Base-by-base conservation (phyloP, 805 yeast genomes). In the Wickerhamomyces bisporus region DNA sequence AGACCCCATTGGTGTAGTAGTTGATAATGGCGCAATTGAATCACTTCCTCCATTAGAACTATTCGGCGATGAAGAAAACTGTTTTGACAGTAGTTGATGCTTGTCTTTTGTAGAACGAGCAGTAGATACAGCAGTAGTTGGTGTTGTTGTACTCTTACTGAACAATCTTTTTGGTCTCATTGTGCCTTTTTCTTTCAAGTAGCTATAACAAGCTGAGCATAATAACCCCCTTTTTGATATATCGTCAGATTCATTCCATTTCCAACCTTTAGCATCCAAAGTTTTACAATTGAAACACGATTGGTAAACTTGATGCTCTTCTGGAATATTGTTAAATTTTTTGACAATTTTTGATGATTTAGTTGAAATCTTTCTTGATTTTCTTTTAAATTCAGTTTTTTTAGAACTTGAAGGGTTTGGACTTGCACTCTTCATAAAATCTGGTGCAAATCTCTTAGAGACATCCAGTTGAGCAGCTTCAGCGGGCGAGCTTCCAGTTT, bases 381-480 rank as follows among this genome's bases (percentile, higher is more conserved):
- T 32, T 24, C 42, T 39, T 31, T 36, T 42, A 21, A 32, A 27
- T 19, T 35, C 38, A 21, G 20, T 15, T 28, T 32, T 30, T 11
- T 32, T 36, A 4, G 26, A 14, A 7, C 6, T 21, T 21, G 24
- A 21, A 21, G 24, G 10, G 10, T 21, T 21, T 7, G 32, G 8
- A 23, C n/a, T 32, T 25, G 34, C 10, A 12, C 24, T 14, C 14
- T 26, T 40, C 20, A 51, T 52, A 33, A 52, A 52, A 30, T 52
- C 56, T 10, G 55, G 50, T 5, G 58, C 49, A 39, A 52, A 52
- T 42, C 56, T 46, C 35, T 52, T 54, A 8, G 54, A 44, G 26
- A 51, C 50, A 35, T 29, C 23, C 4, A 20, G 6, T 30, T 30
- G 32, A 30, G 23, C 10, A 17, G 21, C 16, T 7, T 30, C 38